Conservation (phyloP, 495 filamentous ascomycete genomes). For the Neurospora pannonica region DNA sequence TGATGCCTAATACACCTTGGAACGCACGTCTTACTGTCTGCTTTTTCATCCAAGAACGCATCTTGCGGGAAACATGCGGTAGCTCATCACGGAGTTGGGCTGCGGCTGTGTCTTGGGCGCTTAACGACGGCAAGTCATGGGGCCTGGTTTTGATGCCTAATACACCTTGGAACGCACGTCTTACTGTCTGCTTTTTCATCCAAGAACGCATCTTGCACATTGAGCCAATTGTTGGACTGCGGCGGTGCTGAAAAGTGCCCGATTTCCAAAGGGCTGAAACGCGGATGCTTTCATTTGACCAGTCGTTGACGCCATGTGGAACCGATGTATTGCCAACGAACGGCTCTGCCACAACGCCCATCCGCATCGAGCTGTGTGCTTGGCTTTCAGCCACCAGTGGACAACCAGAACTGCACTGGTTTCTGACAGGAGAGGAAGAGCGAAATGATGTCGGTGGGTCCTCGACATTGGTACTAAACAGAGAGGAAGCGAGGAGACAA, state of each 20-base stretch:
- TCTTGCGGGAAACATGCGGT: too few species aligned
- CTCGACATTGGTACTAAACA: background rate
- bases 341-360: background rate
- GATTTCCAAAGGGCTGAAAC: background rate
- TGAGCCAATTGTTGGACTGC: background rate
- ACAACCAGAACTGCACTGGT: background rate
- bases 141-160: too few species aligned
- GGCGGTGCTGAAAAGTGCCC: background rate
- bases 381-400: background rate
- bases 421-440: background rate
- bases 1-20: too few species aligned
- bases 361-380: background rate
- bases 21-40: too few species aligned
- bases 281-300: background rate
- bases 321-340: background rate
- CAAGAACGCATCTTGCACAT: too few species aligned
- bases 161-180: too few species aligned
- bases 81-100: too few species aligned
- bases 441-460: background rate
- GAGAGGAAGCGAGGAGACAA: background rate
- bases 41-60: too few species aligned
- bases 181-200: too few species aligned
- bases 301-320: background rate
- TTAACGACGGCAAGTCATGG: too few species aligned
- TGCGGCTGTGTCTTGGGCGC: too few species aligned